These are phyloP conservation scores for Gremmenia infestans DNA, from an alignment of 2,329 filamentous ascomycete genomes.

Conservation along the genomic window DNA sequence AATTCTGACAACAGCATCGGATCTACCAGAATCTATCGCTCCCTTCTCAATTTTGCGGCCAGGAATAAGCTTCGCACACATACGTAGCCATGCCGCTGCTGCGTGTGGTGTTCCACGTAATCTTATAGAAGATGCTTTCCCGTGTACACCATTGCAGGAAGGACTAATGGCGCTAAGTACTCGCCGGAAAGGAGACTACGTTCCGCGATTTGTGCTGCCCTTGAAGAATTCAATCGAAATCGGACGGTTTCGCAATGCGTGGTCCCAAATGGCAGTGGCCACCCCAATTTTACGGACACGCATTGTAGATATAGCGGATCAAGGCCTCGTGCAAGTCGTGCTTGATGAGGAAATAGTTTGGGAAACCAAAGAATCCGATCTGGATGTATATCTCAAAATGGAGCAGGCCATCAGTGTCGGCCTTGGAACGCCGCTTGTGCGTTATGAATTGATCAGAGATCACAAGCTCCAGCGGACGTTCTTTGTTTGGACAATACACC, in stretches of 20 bases:
- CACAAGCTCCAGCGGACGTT: neutral
- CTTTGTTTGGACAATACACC: constrained; percentile 16
- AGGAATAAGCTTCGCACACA: no score
- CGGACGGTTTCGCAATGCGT: constrained; percentile 21
- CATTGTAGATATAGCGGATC: constrained; percentile 17
- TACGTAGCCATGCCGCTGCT: no score
- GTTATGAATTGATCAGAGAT: no score
- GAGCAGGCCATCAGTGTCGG: neutral
- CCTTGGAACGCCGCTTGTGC: no score
- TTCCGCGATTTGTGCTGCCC: constrained; percentile 12
- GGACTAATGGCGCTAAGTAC: constrained; percentile 36
- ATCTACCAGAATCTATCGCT: no score
- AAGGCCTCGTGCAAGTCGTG: constrained; percentile 12
- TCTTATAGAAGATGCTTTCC: constrained; percentile 33
- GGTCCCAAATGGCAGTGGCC: constrained; percentile 18
- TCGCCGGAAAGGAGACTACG: constrained; percentile 35
- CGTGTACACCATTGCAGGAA: constrained; percentile 38
- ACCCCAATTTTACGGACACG: constrained; percentile 32
- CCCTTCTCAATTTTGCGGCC: no score
- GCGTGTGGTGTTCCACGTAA: no score
- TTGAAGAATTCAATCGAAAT: constrained; percentile 12
- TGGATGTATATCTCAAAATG: neutral
- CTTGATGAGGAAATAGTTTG: neutral
- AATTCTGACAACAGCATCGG: constrained; percentile 3
- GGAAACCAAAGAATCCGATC: neutral